Base-by-base conservation (phyloP, 495 filamentous ascomycete genomes). In the Platismatia glauca region DNA sequence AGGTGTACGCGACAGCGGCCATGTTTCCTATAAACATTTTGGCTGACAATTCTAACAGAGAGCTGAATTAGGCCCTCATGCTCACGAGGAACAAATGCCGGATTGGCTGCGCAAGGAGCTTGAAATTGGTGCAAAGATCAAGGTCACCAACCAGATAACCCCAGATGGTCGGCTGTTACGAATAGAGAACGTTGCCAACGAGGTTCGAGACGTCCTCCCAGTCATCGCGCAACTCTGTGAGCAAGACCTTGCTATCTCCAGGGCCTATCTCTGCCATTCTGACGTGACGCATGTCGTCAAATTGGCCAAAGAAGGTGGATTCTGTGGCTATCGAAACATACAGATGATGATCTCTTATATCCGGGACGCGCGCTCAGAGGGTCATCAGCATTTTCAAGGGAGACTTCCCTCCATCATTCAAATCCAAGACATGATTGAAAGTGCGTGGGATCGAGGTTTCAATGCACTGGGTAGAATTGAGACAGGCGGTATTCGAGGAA, bases 281-380 rank as follows among this genome's bases (percentile, higher is more conserved):
- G 78, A 76, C 34, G 87, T 89, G 1, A 82, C 84, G 43, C 92
- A 97, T 70, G 81, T 98, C 22, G 87, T 86, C 55, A 96, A 96
- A 67, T 78, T 96, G 43, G 79, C 79, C 13, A 81, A 77, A 41
- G 91, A 96, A 73, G 88, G 92, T 39, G 90, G 90, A 1, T 98
- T 97, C 74, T 98, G 94, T 74, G 94, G 94, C n/a, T 98, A 97
- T 69, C 81, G 94, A 13, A 98, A 96, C 71, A 96, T 97, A 46
- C 94, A 98, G 69, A 95, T 96, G 90, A 70, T 96, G 62, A 76
- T 86, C 22, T 92, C 91, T 4, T 93, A 89, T 71, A 82, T 97
- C 39, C 79, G 82, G 56, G 79, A 79, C 37, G 73, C 84, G 11
- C 70, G 77, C 46, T 75, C 76, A 31, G 74, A 77, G 20, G 89